A percentile compares a stretch with the other conserved stretches of the same genome.
Evolutionary conservation across 306 rosid genomes (phyloP).

Genomic region (Lathyrus tuberosus): DNA sequence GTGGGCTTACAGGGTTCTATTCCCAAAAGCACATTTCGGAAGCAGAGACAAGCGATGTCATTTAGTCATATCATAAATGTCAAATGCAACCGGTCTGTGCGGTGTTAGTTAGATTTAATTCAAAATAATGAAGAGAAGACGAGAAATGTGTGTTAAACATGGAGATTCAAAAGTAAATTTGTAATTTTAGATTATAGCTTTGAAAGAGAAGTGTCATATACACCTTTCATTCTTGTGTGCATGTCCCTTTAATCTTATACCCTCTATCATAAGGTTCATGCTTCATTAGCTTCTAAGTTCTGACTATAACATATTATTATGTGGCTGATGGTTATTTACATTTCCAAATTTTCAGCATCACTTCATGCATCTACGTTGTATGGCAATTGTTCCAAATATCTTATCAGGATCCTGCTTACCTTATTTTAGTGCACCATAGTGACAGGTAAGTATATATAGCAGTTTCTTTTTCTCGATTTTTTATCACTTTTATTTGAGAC

Average conservation of each 20-base stretch:
- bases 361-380: conserved; percentile 63
- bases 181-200: neutral
- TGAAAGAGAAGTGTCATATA: neutral
- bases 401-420: conserved; percentile 66
- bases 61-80: neutral
- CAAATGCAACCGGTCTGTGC: neutral
- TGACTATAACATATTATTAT: conserved; percentile 13
- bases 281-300: neutral
- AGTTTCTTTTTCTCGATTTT: conserved; percentile 8
- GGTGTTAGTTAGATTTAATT: neutral
- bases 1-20: neutral
- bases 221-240: neutral
- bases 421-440: conserved; percentile 51
- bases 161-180: neutral
- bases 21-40: too few species aligned
- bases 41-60: neutral
- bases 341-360: conserved; percentile 52
- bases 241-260: conserved; percentile 4
- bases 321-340: conserved; percentile 28
- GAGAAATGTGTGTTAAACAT: neutral
- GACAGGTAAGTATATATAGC: conserved; percentile 64
- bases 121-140: neutral
- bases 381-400: conserved; percentile 65
- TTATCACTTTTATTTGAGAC: conserved; percentile 12
- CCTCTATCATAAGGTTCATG: conserved; percentile 2